These are phyloP conservation scores for Geotrichum phurueaensis DNA, from an alignment of 1,139 yeast species.

Conservation along the genomic window DNA sequence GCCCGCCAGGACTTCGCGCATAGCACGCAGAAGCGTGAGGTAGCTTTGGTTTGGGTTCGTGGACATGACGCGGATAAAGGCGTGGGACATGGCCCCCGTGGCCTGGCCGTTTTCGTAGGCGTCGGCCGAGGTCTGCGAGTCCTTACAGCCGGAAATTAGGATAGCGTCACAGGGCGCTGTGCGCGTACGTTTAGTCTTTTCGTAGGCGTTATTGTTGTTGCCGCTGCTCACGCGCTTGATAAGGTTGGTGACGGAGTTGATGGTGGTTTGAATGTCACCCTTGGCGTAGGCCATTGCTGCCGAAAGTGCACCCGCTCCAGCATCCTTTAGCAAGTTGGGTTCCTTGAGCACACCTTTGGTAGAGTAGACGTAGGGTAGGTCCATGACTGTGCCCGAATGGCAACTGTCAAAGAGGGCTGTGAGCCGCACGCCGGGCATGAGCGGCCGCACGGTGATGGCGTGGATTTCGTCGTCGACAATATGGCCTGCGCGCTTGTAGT, in stretches of 20 bases:
- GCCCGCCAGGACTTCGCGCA: conserved; percentile 60
- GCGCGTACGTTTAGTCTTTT: conserved; percentile 49
- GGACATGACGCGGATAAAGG: conserved; percentile 67
- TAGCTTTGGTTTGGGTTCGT: conserved; percentile 70
- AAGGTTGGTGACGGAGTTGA: conserved; percentile 45
- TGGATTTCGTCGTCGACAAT: conserved; percentile 84
- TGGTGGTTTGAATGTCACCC: conserved; percentile 59
- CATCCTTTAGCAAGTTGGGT: conserved; percentile 79
- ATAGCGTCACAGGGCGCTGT: conserved; percentile 86
- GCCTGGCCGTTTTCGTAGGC: conserved; percentile 69
- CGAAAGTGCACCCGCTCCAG: conserved; percentile 66
- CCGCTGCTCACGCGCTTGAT: conserved; percentile 43
- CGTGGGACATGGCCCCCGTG: conserved; percentile 94
- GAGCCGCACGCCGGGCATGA: conserved; percentile 76
- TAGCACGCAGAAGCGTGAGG: conserved; percentile 68
- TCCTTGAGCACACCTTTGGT: conserved; percentile 90
- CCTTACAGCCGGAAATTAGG: conserved; percentile 84
- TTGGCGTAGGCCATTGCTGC: conserved; percentile 68
- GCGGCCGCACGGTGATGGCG: conserved; percentile 66
- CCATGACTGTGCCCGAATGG: conserved; percentile 88
- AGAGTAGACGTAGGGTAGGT: conserved; percentile 81
- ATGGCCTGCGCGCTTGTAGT: conserved; percentile 67
- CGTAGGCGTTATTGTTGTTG: conserved; percentile 37
- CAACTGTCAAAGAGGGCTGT: conserved; percentile 90
- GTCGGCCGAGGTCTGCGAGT: conserved; percentile 74